Evolutionary conservation across 1,284 basidiomycete species (phyloP).

Genomic region (Acaromyces ingoldii): DNA sequence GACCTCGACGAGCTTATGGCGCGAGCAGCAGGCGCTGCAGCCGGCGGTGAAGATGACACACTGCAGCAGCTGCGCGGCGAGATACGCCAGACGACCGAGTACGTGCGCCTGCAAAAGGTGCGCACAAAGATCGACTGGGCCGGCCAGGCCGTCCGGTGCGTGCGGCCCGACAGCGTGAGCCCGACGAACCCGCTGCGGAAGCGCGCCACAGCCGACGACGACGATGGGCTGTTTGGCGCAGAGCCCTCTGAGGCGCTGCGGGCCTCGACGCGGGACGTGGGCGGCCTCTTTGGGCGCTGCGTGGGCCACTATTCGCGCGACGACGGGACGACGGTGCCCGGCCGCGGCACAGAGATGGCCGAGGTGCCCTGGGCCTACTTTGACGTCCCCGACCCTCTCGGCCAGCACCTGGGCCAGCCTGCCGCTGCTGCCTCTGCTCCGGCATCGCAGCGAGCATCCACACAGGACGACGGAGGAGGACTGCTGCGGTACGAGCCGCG

Average conservation of each 20-base stretch:
- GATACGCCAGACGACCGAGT: neutral
- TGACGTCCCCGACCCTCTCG: too few relatives aligned
- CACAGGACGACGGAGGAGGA: too few relatives aligned
- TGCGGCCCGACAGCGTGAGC: too few relatives aligned
- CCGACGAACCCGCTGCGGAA: neutral
- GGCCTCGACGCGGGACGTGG: neutral
- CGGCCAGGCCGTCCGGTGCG: neutral
- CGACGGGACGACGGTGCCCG: too few relatives aligned
- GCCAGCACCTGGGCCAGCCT: too few relatives aligned
- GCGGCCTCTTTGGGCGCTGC: neutral
- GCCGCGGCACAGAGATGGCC: too few relatives aligned
- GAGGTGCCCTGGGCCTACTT: too few relatives aligned
- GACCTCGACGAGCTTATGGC: slow-evolving; percentile 11
- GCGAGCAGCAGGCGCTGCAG: neutral
- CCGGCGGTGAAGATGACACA: neutral
- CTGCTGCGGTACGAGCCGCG: too few relatives aligned
- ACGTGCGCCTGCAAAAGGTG: neutral
- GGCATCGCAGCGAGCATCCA: too few relatives aligned
- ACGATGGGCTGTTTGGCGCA: too few relatives aligned
- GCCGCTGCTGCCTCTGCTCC: too few relatives aligned
- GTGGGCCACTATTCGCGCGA: neutral
- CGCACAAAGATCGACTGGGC: neutral
- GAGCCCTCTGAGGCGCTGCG: neutral
- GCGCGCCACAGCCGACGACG: neutral
- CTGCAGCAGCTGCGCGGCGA: neutral